Base-by-base conservation (phyloP, 345 rosid species). In the Linum tenue region DNA sequence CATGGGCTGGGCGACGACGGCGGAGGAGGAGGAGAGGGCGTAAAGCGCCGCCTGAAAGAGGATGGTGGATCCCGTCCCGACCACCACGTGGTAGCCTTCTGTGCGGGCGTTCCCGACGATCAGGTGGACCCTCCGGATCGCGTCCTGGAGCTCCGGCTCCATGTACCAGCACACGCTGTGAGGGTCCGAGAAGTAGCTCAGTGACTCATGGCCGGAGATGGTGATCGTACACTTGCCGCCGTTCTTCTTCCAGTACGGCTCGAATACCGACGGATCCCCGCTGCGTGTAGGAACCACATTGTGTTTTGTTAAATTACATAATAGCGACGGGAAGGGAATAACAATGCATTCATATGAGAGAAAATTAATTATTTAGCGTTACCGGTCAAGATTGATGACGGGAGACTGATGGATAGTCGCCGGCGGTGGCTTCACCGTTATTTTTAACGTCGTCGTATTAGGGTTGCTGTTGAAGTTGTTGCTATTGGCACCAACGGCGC, bases 1-100 rank as follows among this genome's bases (percentile, higher is more conserved):
- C 65, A 83, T 70, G 42, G 96, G 91, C n/a, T 81, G 68, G 37
- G 80, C 36, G 60, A 74, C 70, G 42, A 67, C 69, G 0, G 10
- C 51, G 51, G 10, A 9, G 12, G 82, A 69, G 11, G 84, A 74
- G 62, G 88, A 64, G 61, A 90, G 83, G 56, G 98, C 98, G 65
- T 80, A 90, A 7, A 92, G 76, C 53, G 82, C 84, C 0, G 98
- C 98, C 63, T 79, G 84, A 55, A 72, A 76, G 16, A 92, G 86
- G 80, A 88, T 94, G 4, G 97, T 80, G 2, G 99, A 88, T 6
- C 99, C 99, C 0, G 90, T 85, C 31, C 99, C 99, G 31, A 88
- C 94, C 72, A 94, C 83, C 59, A 90, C 37, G 67, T 78, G 69
- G 0, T 80, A 69, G 14, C 74, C 91, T 1, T 82, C 83, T 0